Conservation (phyloP, 495 filamentous ascomycete genomes). For the Neurospora sp. region DNA sequence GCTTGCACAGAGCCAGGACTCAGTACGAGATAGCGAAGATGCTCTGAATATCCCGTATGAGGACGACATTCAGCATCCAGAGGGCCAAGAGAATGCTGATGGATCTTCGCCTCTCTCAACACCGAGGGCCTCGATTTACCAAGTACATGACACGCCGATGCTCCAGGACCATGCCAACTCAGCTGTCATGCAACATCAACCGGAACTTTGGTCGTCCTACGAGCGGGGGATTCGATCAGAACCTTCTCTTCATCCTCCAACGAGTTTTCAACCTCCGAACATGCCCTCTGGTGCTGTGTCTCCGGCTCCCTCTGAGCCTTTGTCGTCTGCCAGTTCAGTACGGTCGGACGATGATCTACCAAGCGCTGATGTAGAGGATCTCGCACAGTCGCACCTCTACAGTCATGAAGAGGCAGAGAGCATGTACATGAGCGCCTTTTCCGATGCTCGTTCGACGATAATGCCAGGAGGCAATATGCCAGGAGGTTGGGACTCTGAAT, state of each 20-base stretch:
- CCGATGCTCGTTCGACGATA: constrained; percentile 21
- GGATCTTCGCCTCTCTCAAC: constrained; percentile 32
- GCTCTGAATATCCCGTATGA: constrained; percentile 42
- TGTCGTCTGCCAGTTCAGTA: constrained; percentile 16
- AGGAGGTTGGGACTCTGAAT: constrained; percentile 47
- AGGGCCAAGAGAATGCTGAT: constrained; percentile 4
- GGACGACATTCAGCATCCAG: constrained; percentile 15
- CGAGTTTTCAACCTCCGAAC: constrained; percentile 4
- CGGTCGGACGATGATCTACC: background rate
- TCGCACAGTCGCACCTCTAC: constrained; percentile 68
- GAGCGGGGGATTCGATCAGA: constrained; percentile 28
- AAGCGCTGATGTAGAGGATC: constrained; percentile 30
- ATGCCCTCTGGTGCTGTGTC: constrained; percentile 4
- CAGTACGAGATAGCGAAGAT: constrained; percentile 35
- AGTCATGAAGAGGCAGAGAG: constrained; percentile 89
- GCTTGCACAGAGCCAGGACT: constrained; percentile 22
- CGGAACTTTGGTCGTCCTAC: constrained; percentile 19
- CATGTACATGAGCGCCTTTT: constrained; percentile 74
- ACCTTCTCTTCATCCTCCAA: constrained; percentile 21
- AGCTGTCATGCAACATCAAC: constrained; percentile 16
- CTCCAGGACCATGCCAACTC: constrained; percentile 25
- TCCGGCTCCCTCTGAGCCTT: constrained; percentile 13
- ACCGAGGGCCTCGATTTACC: constrained; percentile 32
- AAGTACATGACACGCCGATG: constrained; percentile 6
- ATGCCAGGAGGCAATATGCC: constrained; percentile 32